Base-by-base conservation (phyloP, 2,329 filamentous ascomycete species). In the Ophiostoma himal-ulmi region DNA sequence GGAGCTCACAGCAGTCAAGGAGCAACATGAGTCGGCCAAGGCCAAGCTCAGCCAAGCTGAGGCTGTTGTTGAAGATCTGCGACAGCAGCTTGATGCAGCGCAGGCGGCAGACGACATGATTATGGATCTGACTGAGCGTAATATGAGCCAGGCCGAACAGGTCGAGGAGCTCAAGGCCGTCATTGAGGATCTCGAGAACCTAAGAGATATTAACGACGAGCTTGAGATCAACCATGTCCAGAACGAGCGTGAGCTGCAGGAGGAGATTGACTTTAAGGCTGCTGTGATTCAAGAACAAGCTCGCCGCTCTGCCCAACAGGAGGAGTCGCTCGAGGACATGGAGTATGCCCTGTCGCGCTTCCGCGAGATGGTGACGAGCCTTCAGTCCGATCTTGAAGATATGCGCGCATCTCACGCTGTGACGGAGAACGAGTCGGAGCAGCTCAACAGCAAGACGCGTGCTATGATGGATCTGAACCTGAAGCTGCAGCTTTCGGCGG, bases 401-500 rank as follows among this genome's bases (percentile, higher is more conserved):
- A 94, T 97, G 85, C 88, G 92, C 72, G 92, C 94, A 14, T 96
- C 93, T 4, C 92, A 96, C 76, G 92, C 94, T 64, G 91, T 98
- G 75, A 96, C 93, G 0, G 95, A 98, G 79, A 90, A 90, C 20
- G 94, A 98, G 78, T 93, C 94, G 0, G 93, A 94, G 78, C 93
- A 98, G 78, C 87, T 98, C 70, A 94, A 90, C 74, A 91, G 88
- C 75, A 91, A 93, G 73, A 96, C 94, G 64, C 88, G 93, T 73
- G 93, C 94, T 69, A 96, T 99, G 90, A 91, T 97, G 87, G 94
- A 99, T 76, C 85, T 99, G 65, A 98, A 98, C 79, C 87, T 94
- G 85, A 96, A 96, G 80, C 85, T 99, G 62, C 94, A 97, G 77
- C 87, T 91, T 70, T 96, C 93, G 14, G 93, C 93, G 13, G 87